phyloP scores from a whole-genome alignment of 2,329 filamentous ascomycete genomes.

The Corinectria fuckeliana region DNA sequence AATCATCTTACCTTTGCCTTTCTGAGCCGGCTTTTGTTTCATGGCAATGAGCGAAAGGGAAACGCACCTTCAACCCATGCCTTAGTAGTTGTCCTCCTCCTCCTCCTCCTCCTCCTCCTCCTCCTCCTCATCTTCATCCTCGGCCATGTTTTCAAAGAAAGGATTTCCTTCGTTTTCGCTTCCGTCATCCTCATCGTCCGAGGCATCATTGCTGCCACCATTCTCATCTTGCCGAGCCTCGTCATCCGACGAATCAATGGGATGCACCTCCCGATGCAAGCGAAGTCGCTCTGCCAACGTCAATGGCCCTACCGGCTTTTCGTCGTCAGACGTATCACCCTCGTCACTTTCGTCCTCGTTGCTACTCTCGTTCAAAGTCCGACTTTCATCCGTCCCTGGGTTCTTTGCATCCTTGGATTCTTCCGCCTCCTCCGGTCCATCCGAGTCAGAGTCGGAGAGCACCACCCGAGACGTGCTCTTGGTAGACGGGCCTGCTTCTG shows the following conservation, averaged over 20 bases:
- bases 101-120: slow-evolving; percentile 36
- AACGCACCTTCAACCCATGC: slow-evolving; percentile 12
- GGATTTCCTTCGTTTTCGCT: slow-evolving; percentile 35
- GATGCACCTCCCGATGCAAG: slow-evolving; percentile 4
- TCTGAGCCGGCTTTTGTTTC: too few relatives aligned
- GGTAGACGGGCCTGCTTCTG: not conserved
- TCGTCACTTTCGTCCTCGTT: slow-evolving; percentile 5
- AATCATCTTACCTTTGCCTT: not conserved
- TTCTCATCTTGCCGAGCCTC: slow-evolving; percentile 24
- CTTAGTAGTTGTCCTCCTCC: slow-evolving; percentile 20
- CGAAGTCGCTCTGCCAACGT: slow-evolving; percentile 12
- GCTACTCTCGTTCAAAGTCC: not conserved
- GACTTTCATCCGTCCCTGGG: slow-evolving; percentile 18
- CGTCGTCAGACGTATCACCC: slow-evolving; percentile 17
- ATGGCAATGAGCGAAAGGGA: not conserved
- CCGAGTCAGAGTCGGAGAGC: slow-evolving; percentile 17
- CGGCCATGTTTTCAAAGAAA: slow-evolving; percentile 43
- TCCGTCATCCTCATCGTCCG: slow-evolving; percentile 27
- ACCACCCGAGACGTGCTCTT: not conserved
- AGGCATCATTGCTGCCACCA: slow-evolving; percentile 21
- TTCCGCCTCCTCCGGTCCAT: slow-evolving; percentile 10
- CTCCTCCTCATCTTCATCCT: slow-evolving; percentile 43
- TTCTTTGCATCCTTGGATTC: slow-evolving; percentile 23
- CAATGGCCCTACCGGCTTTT: not conserved
- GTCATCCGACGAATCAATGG: not conserved